Evolutionary conservation across 2,329 filamentous ascomycete species (phyloP).

Genomic region (Shiraia bambusicola): DNA sequence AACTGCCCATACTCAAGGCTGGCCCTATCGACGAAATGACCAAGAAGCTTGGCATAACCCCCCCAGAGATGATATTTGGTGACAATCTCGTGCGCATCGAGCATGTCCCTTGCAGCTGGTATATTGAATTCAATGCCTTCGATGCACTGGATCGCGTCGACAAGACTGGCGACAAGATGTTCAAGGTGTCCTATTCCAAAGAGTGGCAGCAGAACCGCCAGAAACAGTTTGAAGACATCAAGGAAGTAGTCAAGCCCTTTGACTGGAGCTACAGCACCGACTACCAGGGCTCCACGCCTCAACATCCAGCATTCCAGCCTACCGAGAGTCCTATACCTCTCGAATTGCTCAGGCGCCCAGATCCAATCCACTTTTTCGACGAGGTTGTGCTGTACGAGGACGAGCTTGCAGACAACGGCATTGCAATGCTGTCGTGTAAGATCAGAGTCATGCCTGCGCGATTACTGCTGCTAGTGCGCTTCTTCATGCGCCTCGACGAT

Average conservation of each 20-base stretch:
- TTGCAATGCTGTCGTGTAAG: slow-evolving; percentile 87
- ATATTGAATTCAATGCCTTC: slow-evolving; percentile 76
- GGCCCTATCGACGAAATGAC: slow-evolving; percentile 86
- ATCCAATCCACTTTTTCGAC: slow-evolving; percentile 96
- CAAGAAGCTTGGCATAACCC: slow-evolving; percentile 74
- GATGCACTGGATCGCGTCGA: slow-evolving; percentile 89
- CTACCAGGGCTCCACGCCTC: slow-evolving; percentile 70
- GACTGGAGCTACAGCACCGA: slow-evolving; percentile 97
- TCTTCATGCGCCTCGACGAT: slow-evolving; percentile 92
- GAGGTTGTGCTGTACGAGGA: slow-evolving; percentile 96
- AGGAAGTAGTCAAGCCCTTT: slow-evolving; percentile 91
- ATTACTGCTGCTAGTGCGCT: slow-evolving; percentile 78
- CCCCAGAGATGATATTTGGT: slow-evolving; percentile 99
- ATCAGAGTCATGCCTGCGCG: slow-evolving; percentile 88
- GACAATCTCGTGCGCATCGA: slow-evolving; percentile 81
- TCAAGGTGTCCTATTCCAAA: slow-evolving; percentile 88
- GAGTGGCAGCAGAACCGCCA: slow-evolving; percentile 79
- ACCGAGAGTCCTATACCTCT: slow-evolving; percentile 70
- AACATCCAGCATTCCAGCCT: slow-evolving; percentile 44
- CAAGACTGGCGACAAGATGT: slow-evolving; percentile 87
- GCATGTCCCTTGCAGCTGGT: slow-evolving; percentile 75
- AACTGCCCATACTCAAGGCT: slow-evolving; percentile 92
- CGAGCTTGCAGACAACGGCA: slow-evolving; percentile 96
- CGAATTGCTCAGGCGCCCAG: slow-evolving; percentile 80
- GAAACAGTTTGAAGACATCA: slow-evolving; percentile 80